Base-by-base conservation (phyloP, 2,329 filamentous ascomycete species). In the Fusarium newnesense region DNA sequence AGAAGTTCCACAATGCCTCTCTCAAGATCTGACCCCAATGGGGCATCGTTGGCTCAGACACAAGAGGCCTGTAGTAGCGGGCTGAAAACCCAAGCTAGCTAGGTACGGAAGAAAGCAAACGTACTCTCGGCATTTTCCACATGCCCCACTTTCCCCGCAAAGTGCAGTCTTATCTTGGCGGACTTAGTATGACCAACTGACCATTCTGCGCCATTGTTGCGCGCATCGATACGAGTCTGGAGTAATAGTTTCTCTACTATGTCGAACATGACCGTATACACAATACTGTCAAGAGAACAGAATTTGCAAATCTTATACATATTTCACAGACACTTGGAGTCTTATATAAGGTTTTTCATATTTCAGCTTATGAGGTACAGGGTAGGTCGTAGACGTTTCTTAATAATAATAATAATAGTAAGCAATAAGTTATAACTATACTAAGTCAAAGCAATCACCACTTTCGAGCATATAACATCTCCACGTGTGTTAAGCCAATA, bases 71-170 rank as follows among this genome's bases (percentile, higher is more conserved):
- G 5, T 15, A 21, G 26, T 16, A n/a, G 19, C 9, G n/a, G 11
- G 16, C 4, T 26, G 10, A 8, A 21, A 15, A 18, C 12, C 4
- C 9, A 47, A 21, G 21, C 8, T 13, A 24, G 24, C 24, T 24
- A 24, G 24, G 24, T 24, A 24, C 24, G 24, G 24, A 24, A 24
- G 24, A 24, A 24, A 3, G 24, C 24, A 24, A 24, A 24, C 24
- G 24, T 24, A n/a, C 10, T 24, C 5, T 39, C 2, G n/a, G 24
- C 12, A 7, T 13, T 24, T 28, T 9, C 24, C 18, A 28, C 30
- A 18, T 47, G 42, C 49, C 26, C 56, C 46, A 53, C 58, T 36
- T 57, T 42, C 58, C 58, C 58, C 58, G 21, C 47, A 53, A 36
- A 32, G 5, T 36, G 21, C 8, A 24, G 12, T 34, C 21, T 60